Percentiles rank a stretch among this genome's conserved stretches.
These are phyloP conservation scores for Anthracocystis walkeri DNA, from an alignment of 1,284 basidiomycete species.

Conservation along the genomic window DNA sequence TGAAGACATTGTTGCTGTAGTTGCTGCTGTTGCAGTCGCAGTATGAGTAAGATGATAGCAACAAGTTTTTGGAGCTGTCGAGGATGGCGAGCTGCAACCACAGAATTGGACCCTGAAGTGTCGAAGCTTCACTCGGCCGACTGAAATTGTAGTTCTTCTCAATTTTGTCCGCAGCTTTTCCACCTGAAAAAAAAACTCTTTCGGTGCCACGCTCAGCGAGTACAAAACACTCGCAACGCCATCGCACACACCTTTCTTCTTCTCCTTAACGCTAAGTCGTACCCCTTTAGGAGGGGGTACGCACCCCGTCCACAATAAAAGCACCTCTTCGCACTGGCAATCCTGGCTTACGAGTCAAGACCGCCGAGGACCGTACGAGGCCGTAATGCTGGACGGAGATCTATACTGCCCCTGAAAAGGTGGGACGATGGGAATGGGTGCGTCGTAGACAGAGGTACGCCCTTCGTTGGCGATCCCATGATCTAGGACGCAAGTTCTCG, in stretches of 20 bases:
- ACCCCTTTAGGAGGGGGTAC: slow-evolving; percentile 40
- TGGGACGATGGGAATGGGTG: slow-evolving; percentile 60
- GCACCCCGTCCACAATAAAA: slow-evolving; percentile 58
- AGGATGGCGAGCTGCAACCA: neutral
- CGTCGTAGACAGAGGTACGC: slow-evolving; percentile 43
- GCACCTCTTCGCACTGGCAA: slow-evolving; percentile 56
- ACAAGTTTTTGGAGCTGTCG: slow-evolving; percentile 2
- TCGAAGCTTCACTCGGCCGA: slow-evolving; percentile 9
- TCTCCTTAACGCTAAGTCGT: slow-evolving; percentile 55
- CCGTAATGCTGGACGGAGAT: slow-evolving; percentile 59
- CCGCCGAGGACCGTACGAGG: slow-evolving; percentile 58
- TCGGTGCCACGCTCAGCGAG: neutral
- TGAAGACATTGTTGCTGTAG: slow-evolving; percentile 8
- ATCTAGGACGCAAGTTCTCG: slow-evolving; percentile 55
- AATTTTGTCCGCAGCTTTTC: slow-evolving; percentile 5
- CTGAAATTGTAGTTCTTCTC: no score
- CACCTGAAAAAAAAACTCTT: neutral
- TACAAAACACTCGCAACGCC: slow-evolving; percentile 14
- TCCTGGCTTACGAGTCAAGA: slow-evolving; percentile 13
- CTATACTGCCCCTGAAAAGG: slow-evolving; percentile 24
- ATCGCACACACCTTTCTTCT: slow-evolving; percentile 21
- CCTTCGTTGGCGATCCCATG: slow-evolving; percentile 50
- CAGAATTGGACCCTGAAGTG: slow-evolving; percentile 9
- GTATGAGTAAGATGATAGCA: neutral
- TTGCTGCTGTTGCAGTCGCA: neutral